Evolutionary conservation across 306 rosid genomes (phyloP), one percentile per base, ranked within the genome.

Genomic region (Crotalaria pallida): DNA sequence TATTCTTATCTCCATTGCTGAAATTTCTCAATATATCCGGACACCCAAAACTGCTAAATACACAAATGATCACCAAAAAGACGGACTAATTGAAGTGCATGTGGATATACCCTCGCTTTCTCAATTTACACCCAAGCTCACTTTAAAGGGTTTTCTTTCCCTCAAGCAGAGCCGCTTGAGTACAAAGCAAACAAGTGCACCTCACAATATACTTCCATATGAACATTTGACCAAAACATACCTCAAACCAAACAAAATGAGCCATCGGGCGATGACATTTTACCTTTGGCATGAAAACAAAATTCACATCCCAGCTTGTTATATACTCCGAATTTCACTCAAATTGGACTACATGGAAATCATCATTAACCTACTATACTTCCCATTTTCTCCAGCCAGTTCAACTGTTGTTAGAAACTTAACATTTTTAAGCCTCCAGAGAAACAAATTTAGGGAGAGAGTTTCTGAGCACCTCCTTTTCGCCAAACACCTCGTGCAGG

Each of bases 401-500:
- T 68, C 68, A 49, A 64, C 31, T 40, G 45, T 53, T 18, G 47
- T 57, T 38, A 41, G 71, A 70, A 33, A 57, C 50, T 47, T 48
- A 45, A 17, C 59, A 52, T 78, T 68, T 31, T 67, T 55, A 53
- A 60, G 53, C 48, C 29, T 40, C 1, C 13, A 1, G 27, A 34
- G 67, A 61, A 79, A 10, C 29, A 43, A 26, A 44, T 33, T 58
- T 60, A 79, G 51, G 83, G 5, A 47, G 82, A 85, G 26, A 94
- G 91, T 67, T 63, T 91, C 0, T 85, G 84, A 26, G 80, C 91
- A 21, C 92, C 96, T 15, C 89, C 90, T 3, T 57, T 91, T 69
- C 84, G 78, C 99, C 99, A 94, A 43, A 94, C 99, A 58, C 97
- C 97, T 18, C 84, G 86, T 5, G 82, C 92, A 33, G 97, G 96